A percentile compares a stretch with the other conserved stretches of the same genome.
Evolutionary conservation across 768 basidiomycete genomes (phyloP).

Genomic region (Psilocybe tampanensis): DNA sequence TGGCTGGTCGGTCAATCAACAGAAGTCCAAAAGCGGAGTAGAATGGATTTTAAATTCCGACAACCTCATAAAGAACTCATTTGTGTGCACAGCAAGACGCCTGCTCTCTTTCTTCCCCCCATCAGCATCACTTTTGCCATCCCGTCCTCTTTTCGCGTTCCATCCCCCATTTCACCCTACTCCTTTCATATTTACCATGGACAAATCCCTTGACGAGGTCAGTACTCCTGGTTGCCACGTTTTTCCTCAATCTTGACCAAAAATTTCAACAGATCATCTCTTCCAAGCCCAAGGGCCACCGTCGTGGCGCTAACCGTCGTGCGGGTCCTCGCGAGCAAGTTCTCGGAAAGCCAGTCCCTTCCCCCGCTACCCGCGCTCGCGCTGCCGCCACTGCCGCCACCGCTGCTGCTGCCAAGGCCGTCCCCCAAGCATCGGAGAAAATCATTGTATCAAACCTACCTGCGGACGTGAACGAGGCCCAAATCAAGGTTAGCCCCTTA

Average conservation of each 20-base stretch:
- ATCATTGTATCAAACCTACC: conserved; percentile 97
- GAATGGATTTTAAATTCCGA: conserved; percentile 43
- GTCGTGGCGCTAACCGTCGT: conserved; percentile 33
- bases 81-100: conserved; percentile 25
- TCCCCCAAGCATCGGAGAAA: conserved; percentile 69
- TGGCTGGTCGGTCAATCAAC: conserved; percentile 10
- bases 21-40: conserved; percentile 23
- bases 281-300: conserved; percentile 54
- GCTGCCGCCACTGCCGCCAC: conserved; percentile 43
- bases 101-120: conserved; percentile 35
- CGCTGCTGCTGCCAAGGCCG: conserved; percentile 35
- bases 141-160: conserved; percentile 13
- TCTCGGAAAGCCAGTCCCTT: conserved; percentile 53
- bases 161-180: conserved; percentile 7
- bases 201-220: conserved; percentile 85
- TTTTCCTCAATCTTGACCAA: conserved; percentile 23
- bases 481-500: conserved; percentile 78
- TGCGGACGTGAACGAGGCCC: conserved; percentile 86
- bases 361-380: conserved; percentile 56
- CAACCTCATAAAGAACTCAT: conserved; percentile 22
- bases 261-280: conserved; percentile 61
- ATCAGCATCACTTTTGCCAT: conserved; percentile 30
- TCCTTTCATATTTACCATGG: conserved; percentile 47
- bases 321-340: conserved; percentile 57
- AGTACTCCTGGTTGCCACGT: conserved; percentile 31